phyloP scores from a whole-genome alignment of 2,329 filamentous ascomycete genomes.

The Fusarium liriodendri region DNA sequence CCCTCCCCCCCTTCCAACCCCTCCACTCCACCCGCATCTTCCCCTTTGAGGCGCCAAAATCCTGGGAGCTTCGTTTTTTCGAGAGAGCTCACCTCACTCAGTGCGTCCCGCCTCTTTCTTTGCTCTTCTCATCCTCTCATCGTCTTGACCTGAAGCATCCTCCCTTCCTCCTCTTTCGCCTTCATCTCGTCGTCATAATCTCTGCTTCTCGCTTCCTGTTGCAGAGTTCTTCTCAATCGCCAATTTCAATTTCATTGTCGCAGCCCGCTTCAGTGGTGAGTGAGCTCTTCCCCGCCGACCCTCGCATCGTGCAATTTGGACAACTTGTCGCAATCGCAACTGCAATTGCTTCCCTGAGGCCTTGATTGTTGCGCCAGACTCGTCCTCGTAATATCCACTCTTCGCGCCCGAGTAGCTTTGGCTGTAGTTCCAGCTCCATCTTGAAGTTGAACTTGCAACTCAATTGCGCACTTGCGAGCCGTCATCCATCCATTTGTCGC shows the following conservation, averaged over 20 bases:
- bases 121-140: constrained; percentile 39
- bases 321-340: constrained; percentile 11
- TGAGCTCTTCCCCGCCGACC: constrained; percentile 34
- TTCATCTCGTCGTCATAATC: constrained; percentile 38
- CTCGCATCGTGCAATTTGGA: constrained; percentile 29
- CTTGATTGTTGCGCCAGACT: constrained; percentile 9
- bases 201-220: constrained; percentile 18
- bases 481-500: constrained; percentile 9
- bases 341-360: constrained; percentile 19
- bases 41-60: constrained; percentile 41
- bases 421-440: constrained; percentile 20
- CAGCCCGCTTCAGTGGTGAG: constrained; percentile 42
- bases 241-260: constrained; percentile 38
- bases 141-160: constrained; percentile 25
- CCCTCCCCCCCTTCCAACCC: constrained; percentile 32
- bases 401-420: constrained; percentile 20
- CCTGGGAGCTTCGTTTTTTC: constrained; percentile 47
- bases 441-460: constrained; percentile 13
- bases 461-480: constrained; percentile 30
- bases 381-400: constrained; percentile 19
- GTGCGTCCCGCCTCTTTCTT: constrained; percentile 33
- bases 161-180: constrained; percentile 29
- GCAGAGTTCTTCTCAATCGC: constrained; percentile 29
- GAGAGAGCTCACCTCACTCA: constrained; percentile 39
- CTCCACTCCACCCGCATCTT: constrained; percentile 41